Conservation (phyloP, 2,329 filamentous ascomycete species). For the Dothistroma septosporum region DNA sequence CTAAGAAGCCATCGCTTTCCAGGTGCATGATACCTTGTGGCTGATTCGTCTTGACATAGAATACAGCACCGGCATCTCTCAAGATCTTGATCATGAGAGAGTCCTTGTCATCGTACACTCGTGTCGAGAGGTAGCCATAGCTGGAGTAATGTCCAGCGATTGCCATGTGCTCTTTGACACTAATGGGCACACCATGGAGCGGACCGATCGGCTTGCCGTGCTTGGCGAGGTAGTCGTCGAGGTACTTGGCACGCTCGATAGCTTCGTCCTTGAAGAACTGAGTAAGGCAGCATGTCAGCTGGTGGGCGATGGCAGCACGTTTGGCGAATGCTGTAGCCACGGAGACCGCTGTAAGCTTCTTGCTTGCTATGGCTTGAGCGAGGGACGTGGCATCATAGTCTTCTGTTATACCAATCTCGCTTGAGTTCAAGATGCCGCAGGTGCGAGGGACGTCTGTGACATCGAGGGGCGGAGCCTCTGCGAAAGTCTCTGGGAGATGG, state of each 20-base stretch:
- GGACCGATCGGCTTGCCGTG: constrained; percentile 17
- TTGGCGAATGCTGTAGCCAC: constrained; percentile 20
- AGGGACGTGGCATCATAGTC: constrained; percentile 16
- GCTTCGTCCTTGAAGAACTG: constrained; percentile 21
- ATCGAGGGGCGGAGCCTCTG: constrained; percentile 5
- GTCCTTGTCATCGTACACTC: constrained; percentile 11
- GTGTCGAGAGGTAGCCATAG: constrained; percentile 13
- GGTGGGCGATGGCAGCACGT: constrained; percentile 19
- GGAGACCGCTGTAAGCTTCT: constrained; percentile 12
- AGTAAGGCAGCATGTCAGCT: constrained; percentile 20
- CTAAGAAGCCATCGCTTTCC: constrained; percentile 14
- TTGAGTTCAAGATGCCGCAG: constrained; percentile 14
- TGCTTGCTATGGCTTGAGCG: constrained; percentile 11
- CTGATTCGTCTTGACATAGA: constrained; percentile 23
- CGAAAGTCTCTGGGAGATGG: neutral
- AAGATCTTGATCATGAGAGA: constrained; percentile 14
- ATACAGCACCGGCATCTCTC: constrained; percentile 18
- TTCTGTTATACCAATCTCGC: constrained; percentile 18
- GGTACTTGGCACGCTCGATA: constrained; percentile 13
- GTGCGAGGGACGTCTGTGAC: constrained; percentile 15
- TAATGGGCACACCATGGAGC: constrained; percentile 20
- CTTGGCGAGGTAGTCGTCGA: constrained; percentile 17
- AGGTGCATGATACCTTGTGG: constrained; percentile 20
- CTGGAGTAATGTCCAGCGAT: constrained; percentile 14
- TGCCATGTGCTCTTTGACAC: constrained; percentile 20